Conservation (phyloP, 768 basidiomycete genomes). For the Polyporus arcularius region DNA sequence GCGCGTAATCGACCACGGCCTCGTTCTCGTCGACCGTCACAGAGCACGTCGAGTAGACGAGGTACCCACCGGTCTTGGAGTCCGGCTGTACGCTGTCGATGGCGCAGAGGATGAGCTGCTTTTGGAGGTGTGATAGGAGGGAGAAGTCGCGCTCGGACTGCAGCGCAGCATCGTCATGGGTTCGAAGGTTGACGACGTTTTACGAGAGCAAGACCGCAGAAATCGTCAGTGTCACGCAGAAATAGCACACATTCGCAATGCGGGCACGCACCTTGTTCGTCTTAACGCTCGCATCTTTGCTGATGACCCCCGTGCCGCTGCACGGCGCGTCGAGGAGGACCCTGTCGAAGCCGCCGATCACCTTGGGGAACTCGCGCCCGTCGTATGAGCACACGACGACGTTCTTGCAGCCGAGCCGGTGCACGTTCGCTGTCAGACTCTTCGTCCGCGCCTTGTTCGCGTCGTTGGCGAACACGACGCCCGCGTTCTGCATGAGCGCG, state of each 20-base stretch:
- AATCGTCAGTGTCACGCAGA: not conserved
- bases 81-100: constrained; percentile 93
- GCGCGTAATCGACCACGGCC: constrained; percentile 95
- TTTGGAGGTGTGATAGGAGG: constrained; percentile 95
- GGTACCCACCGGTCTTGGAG: constrained; percentile 88
- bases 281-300: constrained; percentile 97
- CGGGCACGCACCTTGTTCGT: constrained; percentile 81
- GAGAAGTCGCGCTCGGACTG: constrained; percentile 95
- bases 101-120: constrained; percentile 96
- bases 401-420: constrained; percentile 97
- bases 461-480: constrained; percentile 97
- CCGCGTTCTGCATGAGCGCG: constrained; percentile 95
- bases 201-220: not conserved
- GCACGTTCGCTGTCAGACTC: constrained; percentile 94
- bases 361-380: constrained; percentile 96
- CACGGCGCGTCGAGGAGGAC: constrained; percentile 97
- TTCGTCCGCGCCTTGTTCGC: constrained; percentile 93
- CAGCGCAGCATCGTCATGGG: not conserved
- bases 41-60: constrained; percentile 98
- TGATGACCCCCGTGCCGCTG: constrained; percentile 97
- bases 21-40: constrained; percentile 99
- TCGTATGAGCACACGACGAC: constrained; percentile 97
- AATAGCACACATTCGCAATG: not conserved
- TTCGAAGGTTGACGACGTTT: not conserved
- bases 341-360: constrained; percentile 98